Base-by-base conservation (phyloP, 2,329 filamentous ascomycete species). In the Elsinoe necatrix region DNA sequence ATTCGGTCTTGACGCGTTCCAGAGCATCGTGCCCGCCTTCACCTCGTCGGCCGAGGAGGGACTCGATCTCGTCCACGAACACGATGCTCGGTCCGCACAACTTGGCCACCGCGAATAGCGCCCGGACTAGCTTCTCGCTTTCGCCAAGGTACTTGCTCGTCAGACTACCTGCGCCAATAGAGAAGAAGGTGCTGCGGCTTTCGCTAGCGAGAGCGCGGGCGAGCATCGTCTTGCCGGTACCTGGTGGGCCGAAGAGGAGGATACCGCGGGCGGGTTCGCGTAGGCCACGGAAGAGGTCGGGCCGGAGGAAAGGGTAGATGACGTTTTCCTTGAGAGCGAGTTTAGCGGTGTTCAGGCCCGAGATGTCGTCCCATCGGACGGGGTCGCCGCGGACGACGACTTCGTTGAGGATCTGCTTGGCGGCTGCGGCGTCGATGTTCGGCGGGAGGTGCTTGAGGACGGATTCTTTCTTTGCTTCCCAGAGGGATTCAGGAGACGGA, bases 221-320 rank as follows among this genome's bases (percentile, higher is more conserved):
- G 35, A 98, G 77, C 93, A 98, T 98, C 0, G 93, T 98, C 72
- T 98, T 98, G 54, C 93, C 93, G 0, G 93, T 98, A n/a, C 93
- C 93, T 0, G 93, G 93, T 1, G 93, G 93, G 0, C 93, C 93
- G 67, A 98, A 98, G 1, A 98, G 78, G 1, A 98, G 78, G 89
- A 98, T 97, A 4, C 93, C 93, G 58, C 90, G 80, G 12, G 93
- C 92, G 18, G 93, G 93, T 67, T 98, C 93, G 37, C 93, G 86
- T 9, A 98, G 78, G 0, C 93, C 93, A 81, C 92, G 93, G 73
- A 98, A 98, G 1, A 98, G 75, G 71, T 98, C 93, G 1, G 93
- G 93, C 1, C 93, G 86, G 9, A 98, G 75, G 68, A 98, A 97
- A 0, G 93, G 93, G 65, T 98, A 98, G 1, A 98, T 92, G 1